Evolutionary conservation across 805 yeast genomes (phyloP).

Genomic region (Komagataella ulmi): DNA sequence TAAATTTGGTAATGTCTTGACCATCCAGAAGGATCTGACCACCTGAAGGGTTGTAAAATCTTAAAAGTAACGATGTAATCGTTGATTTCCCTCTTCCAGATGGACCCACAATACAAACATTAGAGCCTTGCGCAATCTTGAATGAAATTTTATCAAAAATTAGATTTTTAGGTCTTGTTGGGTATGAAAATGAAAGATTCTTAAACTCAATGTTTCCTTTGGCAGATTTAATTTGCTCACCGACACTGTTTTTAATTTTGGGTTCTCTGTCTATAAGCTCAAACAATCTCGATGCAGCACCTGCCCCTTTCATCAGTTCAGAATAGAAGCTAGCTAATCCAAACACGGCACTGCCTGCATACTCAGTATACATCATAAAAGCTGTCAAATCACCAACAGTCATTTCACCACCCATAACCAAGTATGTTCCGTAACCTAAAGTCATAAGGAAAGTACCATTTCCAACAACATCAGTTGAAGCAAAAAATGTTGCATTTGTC

Average conservation of each 20-base stretch:
- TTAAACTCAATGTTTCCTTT: conserved; percentile 53
- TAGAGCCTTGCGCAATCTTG: conserved; percentile 65
- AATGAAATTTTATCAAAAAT: conserved; percentile 57
- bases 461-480: conserved; percentile 75
- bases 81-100: conserved; percentile 95
- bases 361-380: conserved; percentile 90
- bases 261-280: conserved; percentile 78
- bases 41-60: conserved; percentile 68
- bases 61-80: conserved; percentile 60
- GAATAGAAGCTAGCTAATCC: conserved; percentile 88
- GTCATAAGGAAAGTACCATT: conserved; percentile 67
- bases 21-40: conserved; percentile 66
- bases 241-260: conserved; percentile 52
- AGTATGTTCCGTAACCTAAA: conserved; percentile 65
- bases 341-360: conserved; percentile 84
- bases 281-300: conserved; percentile 87
- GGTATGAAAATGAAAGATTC: conserved; percentile 63
- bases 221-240: conserved; percentile 29
- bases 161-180: conserved; percentile 65
- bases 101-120: conserved; percentile 90
- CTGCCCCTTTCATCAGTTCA: conserved; percentile 93
- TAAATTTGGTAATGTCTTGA: conserved; percentile 50
- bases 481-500: conserved; percentile 67
- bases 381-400: conserved; percentile 86
- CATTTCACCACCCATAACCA: conserved; percentile 61